phyloP scores from a whole-genome alignment of 495 filamentous ascomycete genomes.

The Lasiosphaeria hispida region DNA sequence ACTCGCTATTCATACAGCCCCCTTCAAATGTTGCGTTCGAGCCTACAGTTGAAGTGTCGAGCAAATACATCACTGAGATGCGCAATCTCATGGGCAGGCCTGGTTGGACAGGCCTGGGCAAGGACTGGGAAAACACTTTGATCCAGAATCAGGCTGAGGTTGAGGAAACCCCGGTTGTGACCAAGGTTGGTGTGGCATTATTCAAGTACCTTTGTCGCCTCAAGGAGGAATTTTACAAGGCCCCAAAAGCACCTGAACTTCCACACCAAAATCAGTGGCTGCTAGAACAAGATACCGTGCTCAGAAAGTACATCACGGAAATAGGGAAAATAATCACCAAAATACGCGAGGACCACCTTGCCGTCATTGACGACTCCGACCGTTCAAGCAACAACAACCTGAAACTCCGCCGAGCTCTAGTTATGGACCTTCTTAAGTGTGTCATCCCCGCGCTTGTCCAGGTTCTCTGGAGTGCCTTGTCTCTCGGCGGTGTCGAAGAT shows the following conservation, averaged over 20 bases:
- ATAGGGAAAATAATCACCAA: neutral
- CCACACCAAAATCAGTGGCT: neutral
- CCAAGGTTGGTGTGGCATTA: neutral
- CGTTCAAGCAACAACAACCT: neutral
- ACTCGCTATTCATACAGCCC: no score
- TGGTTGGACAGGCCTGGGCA: conserved; percentile 1
- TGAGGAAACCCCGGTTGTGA: neutral
- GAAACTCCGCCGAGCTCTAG: neutral
- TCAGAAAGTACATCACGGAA: neutral
- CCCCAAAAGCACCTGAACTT: neutral
- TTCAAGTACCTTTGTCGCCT: conserved; percentile 1
- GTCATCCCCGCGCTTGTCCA: conserved; percentile 18
- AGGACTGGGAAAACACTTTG: neutral
- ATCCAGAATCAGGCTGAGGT: neutral
- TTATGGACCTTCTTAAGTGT: neutral
- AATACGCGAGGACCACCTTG: neutral
- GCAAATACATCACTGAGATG: neutral
- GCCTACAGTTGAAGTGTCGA: neutral
- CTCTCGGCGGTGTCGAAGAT: conserved; percentile 6
- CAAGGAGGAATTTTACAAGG: neutral
- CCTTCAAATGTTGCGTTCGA: neutral
- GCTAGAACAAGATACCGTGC: neutral
- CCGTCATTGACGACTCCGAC: neutral
- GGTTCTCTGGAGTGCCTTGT: conserved; percentile 7
- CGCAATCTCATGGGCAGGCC: neutral